phyloP scores from a whole-genome alignment of 2,329 filamentous ascomycete genomes.

The Keithomyces neogunnii region DNA sequence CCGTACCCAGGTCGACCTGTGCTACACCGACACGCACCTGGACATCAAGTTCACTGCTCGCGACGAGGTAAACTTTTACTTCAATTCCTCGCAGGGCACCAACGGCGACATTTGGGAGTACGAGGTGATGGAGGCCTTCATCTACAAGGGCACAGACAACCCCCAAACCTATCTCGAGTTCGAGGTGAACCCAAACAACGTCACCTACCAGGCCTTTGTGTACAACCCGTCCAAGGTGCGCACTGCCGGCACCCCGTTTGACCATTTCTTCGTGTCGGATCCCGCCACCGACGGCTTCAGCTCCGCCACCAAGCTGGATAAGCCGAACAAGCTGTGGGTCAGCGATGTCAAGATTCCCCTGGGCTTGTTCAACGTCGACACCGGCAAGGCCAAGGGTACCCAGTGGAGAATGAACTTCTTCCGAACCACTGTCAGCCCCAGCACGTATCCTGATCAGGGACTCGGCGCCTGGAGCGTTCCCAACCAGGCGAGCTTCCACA shows the following conservation, averaged over 20 bases:
- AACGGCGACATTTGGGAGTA: constrained; percentile 41
- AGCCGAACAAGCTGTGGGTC: constrained; percentile 26
- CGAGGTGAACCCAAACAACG: constrained; percentile 42
- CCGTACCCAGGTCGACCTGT: constrained; percentile 35
- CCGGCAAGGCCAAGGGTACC: constrained; percentile 31
- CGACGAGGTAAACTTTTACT: constrained; percentile 39
- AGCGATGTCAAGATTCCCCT: constrained; percentile 34
- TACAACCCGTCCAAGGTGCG: constrained; percentile 41
- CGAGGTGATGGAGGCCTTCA: constrained; percentile 43
- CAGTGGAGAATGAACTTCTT: constrained; percentile 46
- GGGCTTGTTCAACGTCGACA: constrained; percentile 40
- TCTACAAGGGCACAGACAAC: constrained; percentile 35
- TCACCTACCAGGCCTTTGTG: constrained; percentile 42
- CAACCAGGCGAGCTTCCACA: constrained; percentile 38
- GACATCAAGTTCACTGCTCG: constrained; percentile 34
- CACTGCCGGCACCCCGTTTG: constrained; percentile 30
- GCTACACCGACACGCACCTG: constrained; percentile 33
- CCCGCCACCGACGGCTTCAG: constrained; percentile 32
- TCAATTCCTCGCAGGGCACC: constrained; percentile 30
- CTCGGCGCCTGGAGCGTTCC: constrained; percentile 39
- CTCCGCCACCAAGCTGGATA: constrained; percentile 30
- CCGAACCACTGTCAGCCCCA: constrained; percentile 33
- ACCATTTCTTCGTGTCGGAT: constrained; percentile 31
- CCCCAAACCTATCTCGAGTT: constrained; percentile 42
- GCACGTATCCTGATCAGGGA: constrained; percentile 33